Conservation (phyloP, 306 rosid genomes). For the Pachyrhizus erosus region DNA sequence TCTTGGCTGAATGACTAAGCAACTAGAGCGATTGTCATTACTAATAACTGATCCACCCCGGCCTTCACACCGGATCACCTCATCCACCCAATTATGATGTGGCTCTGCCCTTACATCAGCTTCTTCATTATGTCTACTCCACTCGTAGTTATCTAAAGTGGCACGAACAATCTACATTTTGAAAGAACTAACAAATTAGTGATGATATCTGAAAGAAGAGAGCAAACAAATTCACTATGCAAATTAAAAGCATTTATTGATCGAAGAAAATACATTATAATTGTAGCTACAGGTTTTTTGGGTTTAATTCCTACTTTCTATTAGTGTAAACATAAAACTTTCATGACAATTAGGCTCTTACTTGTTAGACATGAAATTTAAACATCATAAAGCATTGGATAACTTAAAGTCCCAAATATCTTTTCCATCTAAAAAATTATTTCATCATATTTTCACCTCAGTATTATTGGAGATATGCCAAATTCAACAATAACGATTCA, state of each 20-base stretch:
- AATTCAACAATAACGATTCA: constrained; percentile 21
- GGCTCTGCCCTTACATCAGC: constrained; percentile 57
- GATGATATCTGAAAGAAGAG: neutral
- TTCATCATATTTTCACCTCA: constrained; percentile 4
- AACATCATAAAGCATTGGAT: neutral
- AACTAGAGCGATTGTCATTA: constrained; percentile 55
- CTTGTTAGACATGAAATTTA: neutral
- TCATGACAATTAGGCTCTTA: neutral
- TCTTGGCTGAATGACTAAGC: constrained; percentile 62
- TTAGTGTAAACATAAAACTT: neutral
- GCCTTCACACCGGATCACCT: constrained; percentile 85
- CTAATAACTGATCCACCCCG: constrained; percentile 61
- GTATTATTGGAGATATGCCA: neutral
- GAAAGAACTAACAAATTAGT: constrained; percentile 37
- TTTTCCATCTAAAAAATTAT: neutral
- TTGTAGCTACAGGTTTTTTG: neutral
- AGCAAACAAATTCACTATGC: neutral
- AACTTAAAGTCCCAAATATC: neutral
- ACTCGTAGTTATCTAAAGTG: constrained; percentile 74
- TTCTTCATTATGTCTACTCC: constrained; percentile 54
- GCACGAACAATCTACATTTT: constrained; percentile 73
- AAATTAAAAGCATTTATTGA: neutral
- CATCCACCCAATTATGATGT: constrained; percentile 96
- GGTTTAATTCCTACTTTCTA: neutral
- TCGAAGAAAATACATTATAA: constrained; percentile 1